Evolutionary conservation across 345 rosid genomes (phyloP), one percentile per base, ranked within the genome.

Genomic region (Angophora floribunda): DNA sequence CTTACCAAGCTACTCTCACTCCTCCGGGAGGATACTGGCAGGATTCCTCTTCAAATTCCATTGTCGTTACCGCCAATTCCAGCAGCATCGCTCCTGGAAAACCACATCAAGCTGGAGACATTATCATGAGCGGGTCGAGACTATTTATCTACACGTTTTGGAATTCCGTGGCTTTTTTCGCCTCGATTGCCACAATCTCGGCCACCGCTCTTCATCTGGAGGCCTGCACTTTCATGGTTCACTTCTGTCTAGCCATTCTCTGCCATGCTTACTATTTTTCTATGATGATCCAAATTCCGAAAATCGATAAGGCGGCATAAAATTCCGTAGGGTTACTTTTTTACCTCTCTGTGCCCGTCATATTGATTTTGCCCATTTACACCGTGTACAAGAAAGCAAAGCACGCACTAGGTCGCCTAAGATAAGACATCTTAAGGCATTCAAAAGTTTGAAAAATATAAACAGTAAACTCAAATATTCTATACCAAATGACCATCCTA

Each of bases 291-390:
- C n/a, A 22, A 57, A 22, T 57, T 57, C 13, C 6, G 0, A 57
- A 57, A 57, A 24, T 7, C 63, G 21, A 57, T 24, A 3, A 2
- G 13, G 63, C n/a, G n/a, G 0, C n/a, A 57, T 3, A 1, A 59
- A 4, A 26, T 59, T 0, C 0, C 0, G 0, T 57, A 57, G 0
- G 5, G 1, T 3, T 7, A 0, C 32, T 59, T 11, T 26, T 0
- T 12, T 0, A 4, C n/a, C 9, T 57, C 63, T 9, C 21, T 57
- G 5, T 2, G n/a, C 0, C 9, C 28, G 28, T 6, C n/a, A 13
- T 13, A 26, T 0, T 57, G 9, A 0, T 0, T 5, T 30, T 5
- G 4, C 4, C 6, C 30, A 1, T 10, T 14, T 0, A 0, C 61
- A 26, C 0, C 61, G 12, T 0, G 28, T 22, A 4, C 61, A 22